Evolutionary conservation across 331 rosid species (phyloP).

Genomic region (Quercus lobata): DNA sequence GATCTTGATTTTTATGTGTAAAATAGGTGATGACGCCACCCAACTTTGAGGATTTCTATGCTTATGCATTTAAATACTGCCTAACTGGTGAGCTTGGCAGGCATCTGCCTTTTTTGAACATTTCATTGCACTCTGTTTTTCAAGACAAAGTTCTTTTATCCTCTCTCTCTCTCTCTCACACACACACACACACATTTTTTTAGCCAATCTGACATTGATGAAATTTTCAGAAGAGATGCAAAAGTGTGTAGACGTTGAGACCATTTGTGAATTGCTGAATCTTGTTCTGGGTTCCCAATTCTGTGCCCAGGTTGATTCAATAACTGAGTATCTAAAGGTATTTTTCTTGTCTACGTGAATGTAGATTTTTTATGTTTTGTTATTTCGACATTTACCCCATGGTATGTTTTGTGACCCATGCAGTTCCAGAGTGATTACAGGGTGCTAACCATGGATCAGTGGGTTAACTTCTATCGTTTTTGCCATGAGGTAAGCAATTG

Average conservation of each 20-base stretch:
- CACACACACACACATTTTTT: not conserved
- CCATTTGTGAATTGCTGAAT: constrained; percentile 61
- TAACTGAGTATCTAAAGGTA: constrained; percentile 60
- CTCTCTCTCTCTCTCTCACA: not conserved
- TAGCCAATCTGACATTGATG: constrained; percentile 6
- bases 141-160: not conserved
- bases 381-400: not conserved
- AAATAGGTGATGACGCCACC: constrained; percentile 40
- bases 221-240: constrained; percentile 65
- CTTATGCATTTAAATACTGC: constrained; percentile 54
- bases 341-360: not conserved
- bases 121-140: constrained; percentile 9
- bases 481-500: constrained; percentile 50
- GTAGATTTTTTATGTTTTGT: not conserved
- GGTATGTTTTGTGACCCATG: constrained; percentile 21
- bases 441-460: constrained; percentile 59
- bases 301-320: constrained; percentile 41
- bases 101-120: not conserved
- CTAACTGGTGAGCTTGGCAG: constrained; percentile 47
- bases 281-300: constrained; percentile 57
- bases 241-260: constrained; percentile 72
- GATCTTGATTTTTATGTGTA: constrained; percentile 21
- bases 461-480: constrained; percentile 56
- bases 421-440: constrained; percentile 62
- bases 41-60: constrained; percentile 55